Evolutionary conservation across 352 stramenopile species (phyloP).

Genomic region (Phytophthora brassicae): DNA sequence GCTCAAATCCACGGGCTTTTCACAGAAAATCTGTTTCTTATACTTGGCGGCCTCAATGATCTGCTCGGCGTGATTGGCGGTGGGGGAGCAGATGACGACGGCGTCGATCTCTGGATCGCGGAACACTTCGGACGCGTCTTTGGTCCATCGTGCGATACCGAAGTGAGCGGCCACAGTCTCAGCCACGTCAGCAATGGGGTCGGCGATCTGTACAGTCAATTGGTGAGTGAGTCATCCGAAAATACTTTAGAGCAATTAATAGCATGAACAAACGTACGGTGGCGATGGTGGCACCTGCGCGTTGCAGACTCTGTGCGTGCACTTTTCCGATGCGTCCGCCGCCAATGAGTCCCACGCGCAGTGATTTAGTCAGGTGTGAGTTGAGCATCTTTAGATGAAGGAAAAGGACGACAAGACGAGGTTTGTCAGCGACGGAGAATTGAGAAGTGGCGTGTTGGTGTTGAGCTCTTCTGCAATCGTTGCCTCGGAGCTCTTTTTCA

Average conservation of each 20-base stretch:
- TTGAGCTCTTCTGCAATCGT: slow-evolving; percentile 10
- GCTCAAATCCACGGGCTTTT: slow-evolving; percentile 94
- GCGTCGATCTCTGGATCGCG: slow-evolving; percentile 92
- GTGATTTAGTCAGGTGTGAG: slow-evolving; percentile 26
- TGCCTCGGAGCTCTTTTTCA: neutral
- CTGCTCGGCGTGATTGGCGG: slow-evolving; percentile 92
- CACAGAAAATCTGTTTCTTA: slow-evolving; percentile 95
- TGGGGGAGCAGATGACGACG: slow-evolving; percentile 96
- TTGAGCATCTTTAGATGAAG: slow-evolving; percentile 38
- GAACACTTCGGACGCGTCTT: slow-evolving; percentile 89
- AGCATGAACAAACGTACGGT: slow-evolving; percentile 20
- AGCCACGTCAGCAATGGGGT: slow-evolving; percentile 32
- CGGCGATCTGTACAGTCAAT: slow-evolving; percentile 37
- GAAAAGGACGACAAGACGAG: too few species aligned
- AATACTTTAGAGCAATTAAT: neutral
- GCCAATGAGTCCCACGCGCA: slow-evolving; percentile 69
- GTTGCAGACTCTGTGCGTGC: slow-evolving; percentile 56
- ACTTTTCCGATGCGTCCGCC: slow-evolving; percentile 68
- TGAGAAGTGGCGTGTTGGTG: too few species aligned
- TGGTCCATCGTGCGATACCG: slow-evolving; percentile 66
- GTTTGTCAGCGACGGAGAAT: too few species aligned
- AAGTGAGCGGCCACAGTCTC: slow-evolving; percentile 32
- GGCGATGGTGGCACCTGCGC: slow-evolving; percentile 42
- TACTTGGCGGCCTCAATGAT: slow-evolving; percentile 92
- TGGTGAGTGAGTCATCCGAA: slow-evolving; percentile 1